These are phyloP conservation scores for Zygosaccharomyces gambellarensis DNA, from an alignment of 805 yeast genomes.

Conservation along the genomic window DNA sequence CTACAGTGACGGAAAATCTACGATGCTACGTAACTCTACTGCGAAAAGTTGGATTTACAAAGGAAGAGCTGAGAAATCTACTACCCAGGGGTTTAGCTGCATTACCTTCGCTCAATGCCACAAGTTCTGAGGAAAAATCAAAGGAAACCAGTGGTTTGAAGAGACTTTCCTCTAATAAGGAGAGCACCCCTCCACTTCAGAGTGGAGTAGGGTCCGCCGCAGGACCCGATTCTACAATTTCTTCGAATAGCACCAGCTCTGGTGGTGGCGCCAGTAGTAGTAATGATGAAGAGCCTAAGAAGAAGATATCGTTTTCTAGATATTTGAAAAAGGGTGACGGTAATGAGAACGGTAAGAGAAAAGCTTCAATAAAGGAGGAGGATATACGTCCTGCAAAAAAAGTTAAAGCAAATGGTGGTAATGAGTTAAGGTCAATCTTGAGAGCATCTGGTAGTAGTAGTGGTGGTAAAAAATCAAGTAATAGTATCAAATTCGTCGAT, in stretches of 20 bases:
- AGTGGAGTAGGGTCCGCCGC: not conserved
- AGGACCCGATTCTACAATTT: not conserved
- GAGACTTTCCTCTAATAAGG: not conserved
- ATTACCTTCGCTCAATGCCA: not conserved
- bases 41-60: constrained; percentile 21
- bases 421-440: constrained; percentile 21
- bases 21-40: constrained; percentile 23
- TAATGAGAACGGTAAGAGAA: constrained; percentile 20
- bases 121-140: not conserved
- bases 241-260: not conserved
- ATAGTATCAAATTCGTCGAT: constrained; percentile 24
- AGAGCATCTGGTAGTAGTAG: constrained; percentile 15
- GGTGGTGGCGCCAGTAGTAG: constrained; percentile 18
- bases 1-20: constrained; percentile 23
- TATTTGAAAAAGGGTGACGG: constrained; percentile 31
- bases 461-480: constrained; percentile 10
- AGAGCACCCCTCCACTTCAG: not conserved
- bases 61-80: constrained; percentile 10
- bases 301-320: constrained; percentile 34
- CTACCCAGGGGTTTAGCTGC: constrained; percentile 9
- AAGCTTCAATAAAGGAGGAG: constrained; percentile 3
- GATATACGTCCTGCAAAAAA: constrained; percentile 6
- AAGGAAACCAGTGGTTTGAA: not conserved
- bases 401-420: constrained; percentile 1
- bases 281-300: constrained; percentile 25